Percentiles rank a stretch among this genome's conserved stretches.
phyloP scores from a whole-genome alignment of 2,329 filamentous ascomycete species.

The Fusarium sp. region DNA sequence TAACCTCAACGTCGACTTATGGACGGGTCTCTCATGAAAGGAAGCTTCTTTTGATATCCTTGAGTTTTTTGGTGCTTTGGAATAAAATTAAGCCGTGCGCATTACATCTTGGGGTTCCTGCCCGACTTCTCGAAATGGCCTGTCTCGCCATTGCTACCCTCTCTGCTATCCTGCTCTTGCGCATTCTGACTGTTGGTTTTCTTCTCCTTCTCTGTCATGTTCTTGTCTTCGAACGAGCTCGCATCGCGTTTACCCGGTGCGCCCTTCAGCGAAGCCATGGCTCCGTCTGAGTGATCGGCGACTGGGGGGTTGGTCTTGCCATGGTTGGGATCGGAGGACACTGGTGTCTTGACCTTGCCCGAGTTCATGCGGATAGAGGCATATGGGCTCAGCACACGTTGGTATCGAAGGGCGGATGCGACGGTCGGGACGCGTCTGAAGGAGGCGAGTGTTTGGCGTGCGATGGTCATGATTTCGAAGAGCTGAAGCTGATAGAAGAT shows the following conservation, averaged over 20 bases:
- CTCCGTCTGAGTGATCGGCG: constrained; percentile 9
- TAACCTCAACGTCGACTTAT: not conserved
- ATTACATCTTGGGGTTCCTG: not conserved
- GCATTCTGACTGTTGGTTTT: constrained; percentile 16
- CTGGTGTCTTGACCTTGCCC: constrained; percentile 1
- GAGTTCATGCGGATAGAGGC: constrained; percentile 1
- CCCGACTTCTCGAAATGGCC: constrained; percentile 13
- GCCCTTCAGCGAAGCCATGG: constrained; percentile 17
- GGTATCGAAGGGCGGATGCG: not conserved
- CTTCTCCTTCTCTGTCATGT: constrained; percentile 11
- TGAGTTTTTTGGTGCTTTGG: no score
- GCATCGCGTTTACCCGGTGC: constrained; percentile 9
- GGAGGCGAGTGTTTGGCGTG: not conserved
- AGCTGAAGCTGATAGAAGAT: not conserved
- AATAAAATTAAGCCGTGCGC: no score
- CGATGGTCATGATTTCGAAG: not conserved
- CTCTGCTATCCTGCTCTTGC: constrained; percentile 6
- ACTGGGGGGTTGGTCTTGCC: not conserved
- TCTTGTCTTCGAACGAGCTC: not conserved
- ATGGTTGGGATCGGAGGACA: constrained; percentile 2
- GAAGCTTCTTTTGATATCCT: no score
- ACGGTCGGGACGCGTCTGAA: not conserved
- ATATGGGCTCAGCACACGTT: not conserved
- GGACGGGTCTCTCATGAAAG: no score
- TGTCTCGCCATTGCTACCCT: not conserved